Evolutionary conservation across 352 stramenopile genomes (phyloP), one percentile per base, ranked within the genome.

Genomic region (Globisporangium yorkense): DNA sequence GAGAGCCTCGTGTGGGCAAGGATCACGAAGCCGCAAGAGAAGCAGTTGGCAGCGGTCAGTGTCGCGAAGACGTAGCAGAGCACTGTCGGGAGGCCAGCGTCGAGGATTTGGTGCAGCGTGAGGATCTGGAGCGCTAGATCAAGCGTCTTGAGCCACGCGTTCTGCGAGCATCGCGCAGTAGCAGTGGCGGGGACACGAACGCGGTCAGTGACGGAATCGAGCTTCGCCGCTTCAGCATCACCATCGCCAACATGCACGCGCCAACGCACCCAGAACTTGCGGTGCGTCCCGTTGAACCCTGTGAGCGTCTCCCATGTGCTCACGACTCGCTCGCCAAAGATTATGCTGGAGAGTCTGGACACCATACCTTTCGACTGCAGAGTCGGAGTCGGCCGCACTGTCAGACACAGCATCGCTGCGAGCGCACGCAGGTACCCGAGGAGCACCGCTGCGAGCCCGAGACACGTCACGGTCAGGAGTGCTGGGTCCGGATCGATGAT

Each of bases 101-200:
- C 51, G 21, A 79, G 48, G 35, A 72, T 52, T 18, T 74, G 54
- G 1, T 29, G 5, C 5, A 79, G 59, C n/a, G 64, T n/a, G 0
- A 76, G 8, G 0, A 55, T 52, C 8, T 72, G 45, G 52, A 79
- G 65, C 0, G 58, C 18, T 9, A 76, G 47, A 12, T 76, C 71
- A 12, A 63, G 45, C 4, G 60, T 15, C 47, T 79, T 76, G 0
- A 74, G 27, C 12, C 31, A 58, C 1, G 63, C 15, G 40, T 76
- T 79, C 71, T 79, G 56, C 24, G 24, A 27, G 24, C 24, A 21
- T 27, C 24, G 24, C 24, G 24, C 24, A 27, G 24, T 27, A 27
- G 24, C 1, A 27, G 24, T 76, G 70, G 1, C 24, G 24, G 24
- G 24, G 24, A 27, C 24, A 27, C 24, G 24, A 27, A 27, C 24